Conservation (phyloP, 1,284 basidiomycete species). For the Naganishia sp. region DNA sequence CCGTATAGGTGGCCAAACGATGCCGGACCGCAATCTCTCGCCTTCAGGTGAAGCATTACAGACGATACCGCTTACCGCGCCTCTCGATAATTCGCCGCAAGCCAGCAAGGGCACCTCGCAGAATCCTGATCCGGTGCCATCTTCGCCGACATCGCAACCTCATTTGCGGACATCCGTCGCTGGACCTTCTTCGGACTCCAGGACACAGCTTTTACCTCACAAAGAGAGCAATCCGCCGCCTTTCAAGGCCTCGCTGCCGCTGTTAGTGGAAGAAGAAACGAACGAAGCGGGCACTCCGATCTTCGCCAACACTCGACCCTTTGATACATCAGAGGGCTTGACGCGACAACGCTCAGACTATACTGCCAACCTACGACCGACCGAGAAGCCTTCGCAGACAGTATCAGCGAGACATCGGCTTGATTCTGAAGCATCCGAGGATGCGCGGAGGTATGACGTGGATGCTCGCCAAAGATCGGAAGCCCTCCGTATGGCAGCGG, state of each 20-base stretch:
- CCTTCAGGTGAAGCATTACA: neutral
- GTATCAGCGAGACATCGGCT: neutral
- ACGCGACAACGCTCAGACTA: neutral
- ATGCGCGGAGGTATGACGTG: conserved; percentile 38
- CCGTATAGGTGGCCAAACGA: neutral
- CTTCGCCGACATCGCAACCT: too few relatives aligned
- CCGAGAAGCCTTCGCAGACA: neutral
- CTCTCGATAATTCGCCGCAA: too few relatives aligned
- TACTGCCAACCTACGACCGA: neutral
- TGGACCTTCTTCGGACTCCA: neutral
- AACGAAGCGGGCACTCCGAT: neutral
- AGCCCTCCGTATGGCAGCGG: conserved; percentile 36
- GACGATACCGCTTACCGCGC: neutral
- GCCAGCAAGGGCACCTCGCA: too few relatives aligned
- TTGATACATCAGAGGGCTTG: neutral
- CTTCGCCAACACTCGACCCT: neutral
- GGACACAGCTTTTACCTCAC: neutral
- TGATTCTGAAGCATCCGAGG: conserved; percentile 6
- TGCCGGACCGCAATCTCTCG: neutral
- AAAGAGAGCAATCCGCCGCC: neutral
- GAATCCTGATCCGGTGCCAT: too few relatives aligned
- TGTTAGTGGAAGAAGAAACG: conserved; percentile 3
- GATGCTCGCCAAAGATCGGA: conserved; percentile 37
- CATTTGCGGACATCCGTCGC: neutral
- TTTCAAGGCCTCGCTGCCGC: conserved; percentile 1